Conservation (phyloP, 371 early-diverging fungal genomes). For the Actinomortierella ambigua region DNA sequence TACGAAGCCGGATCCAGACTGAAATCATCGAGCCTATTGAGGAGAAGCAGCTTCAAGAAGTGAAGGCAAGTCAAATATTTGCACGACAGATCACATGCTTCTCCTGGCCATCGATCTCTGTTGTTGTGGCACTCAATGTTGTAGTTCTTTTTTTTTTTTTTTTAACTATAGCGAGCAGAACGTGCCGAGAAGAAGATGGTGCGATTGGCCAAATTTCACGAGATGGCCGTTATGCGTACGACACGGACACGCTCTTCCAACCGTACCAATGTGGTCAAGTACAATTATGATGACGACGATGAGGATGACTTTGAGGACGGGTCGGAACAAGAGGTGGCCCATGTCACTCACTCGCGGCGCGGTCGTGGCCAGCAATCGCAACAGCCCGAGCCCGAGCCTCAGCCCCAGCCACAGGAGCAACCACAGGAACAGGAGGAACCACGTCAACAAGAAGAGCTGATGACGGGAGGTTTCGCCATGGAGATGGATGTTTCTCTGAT, state of each 20-base stretch:
- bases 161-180: conserved; percentile 22
- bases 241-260: conserved; percentile 39
- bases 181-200: conserved; percentile 23
- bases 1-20: conserved; percentile 13
- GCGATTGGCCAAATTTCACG: conserved; percentile 26
- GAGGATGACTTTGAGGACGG: conserved; percentile 36
- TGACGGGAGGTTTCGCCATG: background rate
- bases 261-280: conserved; percentile 28
- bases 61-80: conserved; percentile 12
- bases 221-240: conserved; percentile 35
- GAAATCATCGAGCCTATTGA: conserved; percentile 34
- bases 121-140: conserved; percentile 7
- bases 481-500: background rate
- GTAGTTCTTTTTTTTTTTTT: conserved; percentile 3
- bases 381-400: background rate
- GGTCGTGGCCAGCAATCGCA: background rate
- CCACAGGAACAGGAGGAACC: conserved; percentile 11
- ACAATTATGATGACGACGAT: conserved; percentile 34
- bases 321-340: conserved; percentile 14
- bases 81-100: background rate
- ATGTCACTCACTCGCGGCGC: background rate
- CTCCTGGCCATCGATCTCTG: background rate
- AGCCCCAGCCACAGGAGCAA: conserved; percentile 2
- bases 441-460: conserved; percentile 2
- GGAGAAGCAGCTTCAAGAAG: conserved; percentile 17